Conservation (phyloP, 2,329 filamentous ascomycete species). For the Alternaria arborescens region DNA sequence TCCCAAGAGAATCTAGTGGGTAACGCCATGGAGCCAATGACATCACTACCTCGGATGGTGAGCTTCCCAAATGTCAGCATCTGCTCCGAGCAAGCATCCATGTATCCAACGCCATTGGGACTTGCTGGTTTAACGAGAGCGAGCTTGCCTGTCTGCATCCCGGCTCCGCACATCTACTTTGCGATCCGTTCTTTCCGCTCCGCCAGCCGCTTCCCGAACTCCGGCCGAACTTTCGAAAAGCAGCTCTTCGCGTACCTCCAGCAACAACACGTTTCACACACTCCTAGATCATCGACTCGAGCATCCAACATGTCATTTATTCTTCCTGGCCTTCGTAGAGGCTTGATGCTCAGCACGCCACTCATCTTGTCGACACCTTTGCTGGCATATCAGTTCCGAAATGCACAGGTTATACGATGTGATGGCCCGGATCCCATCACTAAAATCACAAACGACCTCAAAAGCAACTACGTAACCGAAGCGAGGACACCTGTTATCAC, state of each 20-base stretch:
- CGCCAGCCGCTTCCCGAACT: conserved; percentile 4
- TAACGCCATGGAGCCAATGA: conserved; percentile 41
- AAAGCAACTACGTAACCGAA: conserved; percentile 48
- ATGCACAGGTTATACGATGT: conserved; percentile 46
- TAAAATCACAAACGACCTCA: conserved; percentile 51
- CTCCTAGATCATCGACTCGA: not conserved
- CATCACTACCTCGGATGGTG: conserved; percentile 38
- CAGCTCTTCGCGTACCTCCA: conserved; percentile 31
- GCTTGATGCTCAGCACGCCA: conserved; percentile 48
- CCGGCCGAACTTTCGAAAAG: conserved; percentile 20
- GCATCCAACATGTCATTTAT: conserved; percentile 49
- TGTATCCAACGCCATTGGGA: conserved; percentile 29
- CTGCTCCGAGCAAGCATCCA: conserved; percentile 16
- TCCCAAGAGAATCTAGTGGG: conserved; percentile 22
- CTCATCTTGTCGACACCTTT: conserved; percentile 45
- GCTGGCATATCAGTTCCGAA: conserved; percentile 38
- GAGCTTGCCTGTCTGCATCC: not conserved
- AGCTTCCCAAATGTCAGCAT: conserved; percentile 14
- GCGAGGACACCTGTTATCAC: conserved; percentile 51
- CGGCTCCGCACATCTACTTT: conserved; percentile 1
- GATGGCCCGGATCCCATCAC: conserved; percentile 46
- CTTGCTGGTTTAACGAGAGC: conserved; percentile 7
- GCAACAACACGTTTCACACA: conserved; percentile 19
- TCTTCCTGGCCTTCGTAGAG: conserved; percentile 51
- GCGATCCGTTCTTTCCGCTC: conserved; percentile 1